Evolutionary conservation across 1,284 basidiomycete genomes (phyloP).

Genomic region (Ceratobasidium sp.): DNA sequence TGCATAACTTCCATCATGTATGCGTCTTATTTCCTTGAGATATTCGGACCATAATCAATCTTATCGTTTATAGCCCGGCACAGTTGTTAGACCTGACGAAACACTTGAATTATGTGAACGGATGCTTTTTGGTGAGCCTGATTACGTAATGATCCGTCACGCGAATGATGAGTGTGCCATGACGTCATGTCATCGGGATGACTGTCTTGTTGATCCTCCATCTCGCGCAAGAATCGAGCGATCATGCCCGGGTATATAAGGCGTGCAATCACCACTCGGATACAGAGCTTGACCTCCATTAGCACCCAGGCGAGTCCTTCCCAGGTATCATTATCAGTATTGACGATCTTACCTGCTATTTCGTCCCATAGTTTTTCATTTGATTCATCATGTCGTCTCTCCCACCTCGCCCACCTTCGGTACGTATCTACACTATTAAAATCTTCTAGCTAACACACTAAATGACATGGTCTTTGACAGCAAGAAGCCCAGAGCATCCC

Average conservation of each 20-base stretch:
- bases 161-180: neutral
- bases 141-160: too few species aligned
- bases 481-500: constrained; percentile 27
- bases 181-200: constrained; percentile 19
- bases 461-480: neutral
- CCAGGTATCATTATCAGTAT: neutral
- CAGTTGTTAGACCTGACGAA: too few species aligned
- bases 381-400: constrained; percentile 22
- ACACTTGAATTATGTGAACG: too few species aligned
- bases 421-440: neutral
- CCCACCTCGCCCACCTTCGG: constrained; percentile 25
- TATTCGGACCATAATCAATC: too few species aligned
- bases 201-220: neutral
- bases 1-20: too few species aligned
- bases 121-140: too few species aligned
- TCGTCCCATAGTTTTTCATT: neutral
- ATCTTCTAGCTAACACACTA: neutral
- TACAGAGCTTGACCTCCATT: neutral
- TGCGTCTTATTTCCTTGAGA: too few species aligned
- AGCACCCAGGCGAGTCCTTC: neutral
- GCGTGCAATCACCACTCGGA: neutral
- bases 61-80: too few species aligned
- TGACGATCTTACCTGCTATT: neutral
- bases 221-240: neutral
- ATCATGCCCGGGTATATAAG: neutral